Evolutionary conservation across 2,329 filamentous ascomycete genomes (phyloP).

Genomic region (Tolypocladium amazonense): DNA sequence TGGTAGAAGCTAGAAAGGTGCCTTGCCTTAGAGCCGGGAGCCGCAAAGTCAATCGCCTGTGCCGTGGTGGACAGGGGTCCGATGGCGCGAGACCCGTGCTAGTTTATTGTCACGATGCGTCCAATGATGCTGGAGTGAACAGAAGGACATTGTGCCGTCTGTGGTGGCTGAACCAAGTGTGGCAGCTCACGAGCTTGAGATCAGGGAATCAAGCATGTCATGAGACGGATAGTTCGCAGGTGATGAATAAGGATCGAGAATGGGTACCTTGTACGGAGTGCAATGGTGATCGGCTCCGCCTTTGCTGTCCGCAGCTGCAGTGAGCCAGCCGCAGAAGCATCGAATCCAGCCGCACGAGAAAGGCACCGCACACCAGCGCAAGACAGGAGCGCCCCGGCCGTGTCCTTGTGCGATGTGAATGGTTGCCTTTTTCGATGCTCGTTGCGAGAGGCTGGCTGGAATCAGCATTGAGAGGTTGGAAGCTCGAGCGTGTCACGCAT

Average conservation of each 20-base stretch:
- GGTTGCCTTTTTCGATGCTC: background rate
- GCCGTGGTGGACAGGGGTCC: background rate
- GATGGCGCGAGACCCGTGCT: background rate
- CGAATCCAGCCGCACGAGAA: background rate
- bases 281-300: background rate
- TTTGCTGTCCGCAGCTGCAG: background rate
- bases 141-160: background rate
- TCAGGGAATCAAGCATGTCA: background rate
- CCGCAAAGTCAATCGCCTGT: background rate
- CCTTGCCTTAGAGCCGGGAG: background rate
- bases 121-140: background rate
- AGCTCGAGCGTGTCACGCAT: too few species aligned
- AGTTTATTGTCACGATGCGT: background rate
- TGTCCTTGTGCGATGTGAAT: too few species aligned
- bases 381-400: background rate
- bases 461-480: background rate
- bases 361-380: background rate
- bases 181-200: background rate
- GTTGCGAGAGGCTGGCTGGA: background rate
- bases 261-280: background rate
- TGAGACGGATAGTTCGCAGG: background rate
- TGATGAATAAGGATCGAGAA: background rate
- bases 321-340: background rate
- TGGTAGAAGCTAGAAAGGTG: background rate
- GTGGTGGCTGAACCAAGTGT: background rate